Evolutionary conservation across 176 grass and related monocot genomes (phyloP).

Genomic region (Avena insularis): DNA sequence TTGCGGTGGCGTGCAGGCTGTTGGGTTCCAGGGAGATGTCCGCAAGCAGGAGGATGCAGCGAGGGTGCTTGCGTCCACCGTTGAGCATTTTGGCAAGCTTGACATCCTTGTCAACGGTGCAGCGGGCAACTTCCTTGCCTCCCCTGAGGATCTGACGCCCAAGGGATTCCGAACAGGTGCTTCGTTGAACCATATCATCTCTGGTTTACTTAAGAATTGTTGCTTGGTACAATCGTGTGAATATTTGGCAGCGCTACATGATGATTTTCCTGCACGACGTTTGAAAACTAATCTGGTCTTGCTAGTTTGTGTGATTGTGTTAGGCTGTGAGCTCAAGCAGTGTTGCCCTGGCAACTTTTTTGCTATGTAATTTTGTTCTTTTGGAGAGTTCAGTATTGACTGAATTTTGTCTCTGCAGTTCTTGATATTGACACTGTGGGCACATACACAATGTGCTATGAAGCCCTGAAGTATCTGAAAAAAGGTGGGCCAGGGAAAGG

Average conservation of each 20-base stretch:
- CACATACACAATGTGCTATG: slow-evolving; percentile 88
- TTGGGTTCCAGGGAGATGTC: slow-evolving; percentile 92
- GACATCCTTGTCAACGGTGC: slow-evolving; percentile 96
- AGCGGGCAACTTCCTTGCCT: slow-evolving; percentile 93
- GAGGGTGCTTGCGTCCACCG: slow-evolving; percentile 66
- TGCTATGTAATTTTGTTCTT: background rate
- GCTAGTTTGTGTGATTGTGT: background rate
- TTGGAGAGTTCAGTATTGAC: slow-evolving; percentile 29
- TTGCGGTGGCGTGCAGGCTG: slow-evolving; percentile 56
- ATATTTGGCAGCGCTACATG: background rate
- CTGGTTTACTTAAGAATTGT: background rate
- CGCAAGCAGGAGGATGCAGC: slow-evolving; percentile 81
- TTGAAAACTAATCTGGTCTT: background rate
- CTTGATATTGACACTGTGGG: slow-evolving; percentile 93
- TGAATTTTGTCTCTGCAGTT: slow-evolving; percentile 52
- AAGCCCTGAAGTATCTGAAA: slow-evolving; percentile 90
- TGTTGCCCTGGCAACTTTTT: background rate
- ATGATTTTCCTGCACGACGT: background rate
- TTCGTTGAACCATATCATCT: background rate
- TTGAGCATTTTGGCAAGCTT: slow-evolving; percentile 72
- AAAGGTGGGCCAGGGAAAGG: slow-evolving; percentile 70
- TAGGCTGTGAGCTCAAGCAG: background rate
- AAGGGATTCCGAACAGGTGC: slow-evolving; percentile 91
- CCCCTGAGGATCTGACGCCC: slow-evolving; percentile 89
- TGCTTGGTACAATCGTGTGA: background rate